These are phyloP conservation scores for Microbotryum intermedium DNA, from an alignment of 1,284 basidiomycete species.

Conservation along the genomic window DNA sequence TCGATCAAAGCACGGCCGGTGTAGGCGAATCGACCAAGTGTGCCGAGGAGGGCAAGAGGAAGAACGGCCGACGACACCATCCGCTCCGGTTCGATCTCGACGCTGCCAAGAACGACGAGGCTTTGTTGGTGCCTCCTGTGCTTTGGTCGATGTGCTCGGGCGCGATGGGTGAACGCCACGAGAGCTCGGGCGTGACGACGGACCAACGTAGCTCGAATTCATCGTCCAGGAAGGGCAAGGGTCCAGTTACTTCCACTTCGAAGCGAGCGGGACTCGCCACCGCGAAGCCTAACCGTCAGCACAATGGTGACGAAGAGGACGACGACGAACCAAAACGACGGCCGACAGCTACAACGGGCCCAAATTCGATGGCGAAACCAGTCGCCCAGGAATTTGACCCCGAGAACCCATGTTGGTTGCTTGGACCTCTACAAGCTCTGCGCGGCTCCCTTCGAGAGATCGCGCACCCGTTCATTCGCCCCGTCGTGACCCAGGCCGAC, in stretches of 20 bases:
- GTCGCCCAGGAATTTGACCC: conserved; percentile 11
- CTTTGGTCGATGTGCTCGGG: too few relatives aligned
- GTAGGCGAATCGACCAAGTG: not conserved
- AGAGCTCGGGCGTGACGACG: too few relatives aligned
- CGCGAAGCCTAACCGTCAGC: not conserved
- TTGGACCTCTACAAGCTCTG: not conserved
- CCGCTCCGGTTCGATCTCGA: conserved; percentile 8
- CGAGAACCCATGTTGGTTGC: conserved; percentile 7
- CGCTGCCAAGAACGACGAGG: not conserved
- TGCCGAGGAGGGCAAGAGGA: conserved; percentile 13
- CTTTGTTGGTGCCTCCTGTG: too few relatives aligned
- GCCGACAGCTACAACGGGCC: not conserved
- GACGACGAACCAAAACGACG: not conserved
- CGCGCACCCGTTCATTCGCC: not conserved
- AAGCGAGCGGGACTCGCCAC: too few relatives aligned
- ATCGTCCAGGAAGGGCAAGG: too few relatives aligned
- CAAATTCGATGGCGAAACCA: not conserved
- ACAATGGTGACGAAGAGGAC: not conserved
- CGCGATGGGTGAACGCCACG: too few relatives aligned
- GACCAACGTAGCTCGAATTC: too few relatives aligned
- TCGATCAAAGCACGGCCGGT: not conserved
- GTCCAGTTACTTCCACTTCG: too few relatives aligned
- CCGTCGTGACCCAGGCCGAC: not conserved
- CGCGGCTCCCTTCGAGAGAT: not conserved
- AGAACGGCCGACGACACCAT: conserved; percentile 20